These are phyloP conservation scores for Curvularia verruculosa DNA, from an alignment of 2,329 filamentous ascomycete genomes.

Conservation along the genomic window DNA sequence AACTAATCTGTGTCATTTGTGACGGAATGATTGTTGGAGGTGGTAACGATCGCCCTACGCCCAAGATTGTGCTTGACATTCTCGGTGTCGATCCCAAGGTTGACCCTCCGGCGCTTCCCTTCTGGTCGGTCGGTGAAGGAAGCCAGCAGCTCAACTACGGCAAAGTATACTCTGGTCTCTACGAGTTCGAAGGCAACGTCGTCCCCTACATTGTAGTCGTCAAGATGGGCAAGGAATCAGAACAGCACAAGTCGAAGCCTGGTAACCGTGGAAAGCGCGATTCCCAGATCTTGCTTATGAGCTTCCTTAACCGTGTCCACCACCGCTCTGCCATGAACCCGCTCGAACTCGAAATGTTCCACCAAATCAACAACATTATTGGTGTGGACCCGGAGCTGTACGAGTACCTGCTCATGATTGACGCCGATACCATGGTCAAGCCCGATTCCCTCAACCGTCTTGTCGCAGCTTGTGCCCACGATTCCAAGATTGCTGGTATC, in stretches of 20 bases:
- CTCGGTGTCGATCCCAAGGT: conserved; percentile 96
- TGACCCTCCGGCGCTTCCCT: conserved; percentile 90
- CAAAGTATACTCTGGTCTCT: conserved; percentile 97
- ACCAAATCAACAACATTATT: conserved; percentile 99
- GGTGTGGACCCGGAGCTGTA: conserved; percentile 97
- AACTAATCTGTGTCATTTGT: conserved; percentile 94
- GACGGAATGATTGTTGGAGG: conserved; percentile 96
- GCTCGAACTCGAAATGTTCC: conserved; percentile 96
- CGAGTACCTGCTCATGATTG: conserved; percentile 96
- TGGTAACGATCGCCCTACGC: conserved; percentile 94
- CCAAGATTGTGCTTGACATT: conserved; percentile 97
- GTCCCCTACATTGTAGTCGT: conserved; percentile 95
- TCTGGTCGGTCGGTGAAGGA: conserved; percentile 88
- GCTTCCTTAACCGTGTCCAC: conserved; percentile 97
- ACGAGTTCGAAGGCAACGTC: conserved; percentile 96
- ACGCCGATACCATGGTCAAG: conserved; percentile 92
- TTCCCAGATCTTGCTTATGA: conserved; percentile 93
- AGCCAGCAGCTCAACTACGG: conserved; percentile 96
- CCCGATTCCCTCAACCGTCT: conserved; percentile 92
- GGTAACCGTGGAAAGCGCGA: conserved; percentile 99
- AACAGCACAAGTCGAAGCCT: conserved; percentile 87
- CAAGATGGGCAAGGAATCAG: conserved; percentile 96
- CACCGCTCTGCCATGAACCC: conserved; percentile 94
- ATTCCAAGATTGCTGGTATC: conserved; percentile 95
- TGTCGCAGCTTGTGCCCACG: conserved; percentile 89